Conservation (phyloP, 768 basidiomycete genomes). For the Tulasnella sp. region DNA sequence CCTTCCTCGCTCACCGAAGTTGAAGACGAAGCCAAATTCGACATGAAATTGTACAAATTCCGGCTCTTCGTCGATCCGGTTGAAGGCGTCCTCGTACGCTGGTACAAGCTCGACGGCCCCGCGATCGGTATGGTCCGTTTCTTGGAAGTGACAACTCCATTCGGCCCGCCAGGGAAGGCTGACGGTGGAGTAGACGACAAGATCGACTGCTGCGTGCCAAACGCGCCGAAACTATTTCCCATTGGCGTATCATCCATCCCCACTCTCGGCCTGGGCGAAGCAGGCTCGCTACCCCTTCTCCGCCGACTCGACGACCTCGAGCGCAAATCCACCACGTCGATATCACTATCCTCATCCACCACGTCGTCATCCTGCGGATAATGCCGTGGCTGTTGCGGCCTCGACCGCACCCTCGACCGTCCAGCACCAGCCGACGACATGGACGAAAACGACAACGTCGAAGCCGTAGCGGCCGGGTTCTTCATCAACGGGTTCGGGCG, state of each 20-base stretch:
- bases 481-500: slow-evolving; percentile 19
- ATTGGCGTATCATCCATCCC: slow-evolving; percentile 17
- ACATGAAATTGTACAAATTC: slow-evolving; percentile 20
- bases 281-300: slow-evolving; percentile 25
- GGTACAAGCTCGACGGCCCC: neutral
- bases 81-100: neutral
- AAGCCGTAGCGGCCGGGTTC: slow-evolving; percentile 16
- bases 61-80: slow-evolving; percentile 1
- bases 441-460: slow-evolving; percentile 15
- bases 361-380: neutral
- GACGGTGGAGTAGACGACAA: slow-evolving; percentile 2
- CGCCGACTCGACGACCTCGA: slow-evolving; percentile 10
- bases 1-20: slow-evolving; percentile 21
- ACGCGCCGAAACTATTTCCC: slow-evolving; percentile 19
- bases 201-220: neutral
- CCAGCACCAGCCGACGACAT: slow-evolving; percentile 9
- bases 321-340: neutral
- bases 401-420: neutral
- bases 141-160: neutral
- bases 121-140: slow-evolving; percentile 17
- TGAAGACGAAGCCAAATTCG: slow-evolving; percentile 19
- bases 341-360: slow-evolving; percentile 23
- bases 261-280: slow-evolving; percentile 15
- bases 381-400: neutral
- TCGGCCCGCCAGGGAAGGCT: neutral